phyloP scores from a whole-genome alignment of 2,329 filamentous ascomycete genomes.

The Akanthomyces muscarius region DNA sequence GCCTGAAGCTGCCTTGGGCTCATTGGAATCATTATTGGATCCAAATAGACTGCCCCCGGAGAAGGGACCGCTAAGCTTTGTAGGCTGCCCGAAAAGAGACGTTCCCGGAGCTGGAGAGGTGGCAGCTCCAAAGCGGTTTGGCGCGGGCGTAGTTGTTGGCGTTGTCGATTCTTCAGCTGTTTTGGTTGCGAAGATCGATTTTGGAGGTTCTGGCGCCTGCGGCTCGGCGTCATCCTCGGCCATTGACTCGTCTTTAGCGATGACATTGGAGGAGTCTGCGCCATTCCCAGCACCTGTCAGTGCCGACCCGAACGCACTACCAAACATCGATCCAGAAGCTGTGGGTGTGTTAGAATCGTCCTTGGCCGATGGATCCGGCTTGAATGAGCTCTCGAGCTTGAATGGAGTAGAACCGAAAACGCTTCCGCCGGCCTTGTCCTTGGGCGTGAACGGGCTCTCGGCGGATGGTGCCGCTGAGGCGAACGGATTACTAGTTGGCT shows the following conservation, averaged over 20 bases:
- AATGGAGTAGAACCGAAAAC: constrained; percentile 55
- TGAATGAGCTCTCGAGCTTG: constrained; percentile 65
- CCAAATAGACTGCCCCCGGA: constrained; percentile 28
- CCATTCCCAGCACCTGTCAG: constrained; percentile 46
- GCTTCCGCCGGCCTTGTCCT: constrained; percentile 29
- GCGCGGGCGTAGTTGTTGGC: constrained; percentile 49
- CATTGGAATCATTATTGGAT: constrained; percentile 25
- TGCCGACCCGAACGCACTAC: constrained; percentile 56
- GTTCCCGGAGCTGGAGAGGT: constrained; percentile 31
- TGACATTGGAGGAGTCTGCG: constrained; percentile 30
- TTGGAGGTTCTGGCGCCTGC: constrained; percentile 21
- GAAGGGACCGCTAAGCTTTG: constrained; percentile 23
- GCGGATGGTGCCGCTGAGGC: constrained; percentile 26
- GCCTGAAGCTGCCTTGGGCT: constrained; percentile 24
- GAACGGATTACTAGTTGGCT: constrained; percentile 33
- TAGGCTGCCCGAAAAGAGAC: constrained; percentile 34
- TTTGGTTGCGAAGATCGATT: constrained; percentile 26
- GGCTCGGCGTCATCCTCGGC: constrained; percentile 32
- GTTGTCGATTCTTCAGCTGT: constrained; percentile 36
- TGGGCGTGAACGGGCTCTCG: constrained; percentile 15
- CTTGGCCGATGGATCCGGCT: constrained; percentile 57
- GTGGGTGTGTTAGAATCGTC: constrained; percentile 53
- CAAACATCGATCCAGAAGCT: constrained; percentile 50
- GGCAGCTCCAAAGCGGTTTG: constrained; percentile 42
- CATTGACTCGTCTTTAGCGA: constrained; percentile 52